Conservation (phyloP, 148 eudicot species). For the Euryodendron excelsum region DNA sequence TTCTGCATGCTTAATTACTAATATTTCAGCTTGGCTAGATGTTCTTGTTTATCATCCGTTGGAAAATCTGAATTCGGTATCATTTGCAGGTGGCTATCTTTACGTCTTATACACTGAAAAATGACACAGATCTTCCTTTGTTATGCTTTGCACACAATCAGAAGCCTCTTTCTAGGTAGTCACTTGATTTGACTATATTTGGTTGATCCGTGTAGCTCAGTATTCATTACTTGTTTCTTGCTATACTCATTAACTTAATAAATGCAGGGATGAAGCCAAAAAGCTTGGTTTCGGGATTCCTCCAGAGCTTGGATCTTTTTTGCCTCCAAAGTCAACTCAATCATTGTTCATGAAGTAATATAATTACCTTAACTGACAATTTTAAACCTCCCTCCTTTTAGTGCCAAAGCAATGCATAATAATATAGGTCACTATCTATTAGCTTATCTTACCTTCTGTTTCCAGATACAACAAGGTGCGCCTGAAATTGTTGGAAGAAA, state of each 20-base stretch:
- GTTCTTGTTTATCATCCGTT: background rate
- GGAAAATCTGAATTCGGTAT: conserved; percentile 10
- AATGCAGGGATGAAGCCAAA: conserved; percentile 67
- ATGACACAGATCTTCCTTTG: conserved; percentile 56
- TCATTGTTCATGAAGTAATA: conserved; percentile 96
- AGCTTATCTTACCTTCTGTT: conserved; percentile 9
- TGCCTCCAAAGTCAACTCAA: conserved; percentile 66
- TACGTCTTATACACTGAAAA: conserved; percentile 73
- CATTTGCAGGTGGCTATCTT: conserved; percentile 70
- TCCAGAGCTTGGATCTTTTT: conserved; percentile 61
- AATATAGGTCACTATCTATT: background rate
- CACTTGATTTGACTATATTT: conserved; percentile 7
- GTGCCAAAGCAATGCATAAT: background rate
- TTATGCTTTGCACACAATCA: conserved; percentile 59
- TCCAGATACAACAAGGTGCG: conserved; percentile 67
- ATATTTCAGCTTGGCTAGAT: background rate
- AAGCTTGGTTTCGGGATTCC: conserved; percentile 35
- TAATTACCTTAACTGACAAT: background rate
- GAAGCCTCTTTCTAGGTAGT: conserved; percentile 66
- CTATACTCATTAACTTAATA: conserved; percentile 5
- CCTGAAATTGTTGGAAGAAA: conserved; percentile 60
- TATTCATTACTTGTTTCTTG: conserved; percentile 4
- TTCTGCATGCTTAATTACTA: background rate
- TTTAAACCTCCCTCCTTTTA: background rate
- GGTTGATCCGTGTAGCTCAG: background rate